Evolutionary conservation across 2,329 filamentous ascomycete species (phyloP).

Genomic region (Sporothrix schenckii): DNA sequence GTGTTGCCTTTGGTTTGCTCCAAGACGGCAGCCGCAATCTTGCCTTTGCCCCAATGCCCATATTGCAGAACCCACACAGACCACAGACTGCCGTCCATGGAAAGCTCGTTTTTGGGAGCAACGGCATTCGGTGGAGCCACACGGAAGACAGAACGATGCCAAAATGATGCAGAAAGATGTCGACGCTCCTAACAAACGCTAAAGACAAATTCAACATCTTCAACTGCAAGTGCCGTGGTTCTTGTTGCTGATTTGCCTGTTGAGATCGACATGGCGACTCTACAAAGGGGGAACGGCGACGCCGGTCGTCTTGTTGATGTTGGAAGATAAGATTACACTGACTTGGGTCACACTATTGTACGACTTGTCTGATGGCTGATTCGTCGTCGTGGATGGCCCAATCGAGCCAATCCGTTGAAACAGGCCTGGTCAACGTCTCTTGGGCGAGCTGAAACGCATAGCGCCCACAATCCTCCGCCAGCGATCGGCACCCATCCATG

Average conservation of each 20-base stretch:
- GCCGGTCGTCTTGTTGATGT: not conserved
- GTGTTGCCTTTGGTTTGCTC: not conserved
- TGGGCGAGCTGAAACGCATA: slow-evolving; percentile 11
- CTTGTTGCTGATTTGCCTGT: not conserved
- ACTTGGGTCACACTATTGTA: no score
- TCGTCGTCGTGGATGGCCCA: not conserved
- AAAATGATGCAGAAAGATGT: not conserved
- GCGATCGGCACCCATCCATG: slow-evolving; percentile 13
- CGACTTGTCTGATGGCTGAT: not conserved
- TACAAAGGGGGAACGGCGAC: not conserved
- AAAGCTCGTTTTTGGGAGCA: not conserved
- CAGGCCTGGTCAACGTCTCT: not conserved
- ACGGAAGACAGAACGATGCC: not conserved
- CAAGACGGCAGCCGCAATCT: not conserved
- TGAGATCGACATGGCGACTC: slow-evolving; percentile 3
- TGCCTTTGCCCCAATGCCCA: not conserved
- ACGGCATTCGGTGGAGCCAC: not conserved
- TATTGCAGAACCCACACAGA: not conserved
- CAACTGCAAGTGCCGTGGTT: not conserved
- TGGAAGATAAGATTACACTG: not conserved
- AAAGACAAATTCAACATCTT: no score
- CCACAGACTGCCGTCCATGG: slow-evolving; percentile 7
- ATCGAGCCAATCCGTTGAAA: not conserved
- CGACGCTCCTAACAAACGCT: not conserved
- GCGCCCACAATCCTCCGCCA: not conserved